A percentile compares a stretch with the other conserved stretches of the same genome.
Evolutionary conservation across 2,329 filamentous ascomycete species (phyloP).

Genomic region (Aspergillus clavatus): DNA sequence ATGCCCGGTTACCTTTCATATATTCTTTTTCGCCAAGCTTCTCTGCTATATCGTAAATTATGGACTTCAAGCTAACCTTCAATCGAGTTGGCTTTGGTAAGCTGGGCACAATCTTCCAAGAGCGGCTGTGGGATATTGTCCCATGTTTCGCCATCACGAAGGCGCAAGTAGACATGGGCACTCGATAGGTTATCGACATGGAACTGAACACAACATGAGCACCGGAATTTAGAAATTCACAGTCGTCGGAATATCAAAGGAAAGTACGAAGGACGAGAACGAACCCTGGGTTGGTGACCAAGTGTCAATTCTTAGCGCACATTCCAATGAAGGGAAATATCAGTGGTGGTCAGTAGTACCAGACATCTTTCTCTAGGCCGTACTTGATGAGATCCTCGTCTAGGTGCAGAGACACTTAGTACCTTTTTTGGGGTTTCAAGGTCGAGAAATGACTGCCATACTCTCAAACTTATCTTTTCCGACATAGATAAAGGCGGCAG

Average conservation of each 20-base stretch:
- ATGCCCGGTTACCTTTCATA: conserved; percentile 13
- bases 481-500: conserved; percentile 85
- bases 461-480: conserved; percentile 99
- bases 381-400: conserved; percentile 95
- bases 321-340: not conserved
- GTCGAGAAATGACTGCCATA: conserved; percentile 44
- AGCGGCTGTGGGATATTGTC: conserved; percentile 71
- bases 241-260: not conserved
- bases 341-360: conserved; percentile 48
- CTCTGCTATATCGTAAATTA: not conserved
- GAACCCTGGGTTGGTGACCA: conserved; percentile 26
- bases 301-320: conserved; percentile 1
- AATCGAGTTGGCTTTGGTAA: conserved; percentile 98
- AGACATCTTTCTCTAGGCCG: conserved; percentile 93
- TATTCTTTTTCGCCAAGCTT: not conserved
- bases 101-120: conserved; percentile 83
- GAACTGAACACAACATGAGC: conserved; percentile 55
- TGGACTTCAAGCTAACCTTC: conserved; percentile 58
- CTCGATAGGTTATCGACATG: conserved; percentile 97
- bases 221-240: not conserved
- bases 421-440: conserved; percentile 4
- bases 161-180: conserved; percentile 90
- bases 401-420: conserved; percentile 38
- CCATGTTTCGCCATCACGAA: conserved; percentile 75
- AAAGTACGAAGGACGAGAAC: conserved; percentile 12